Evolutionary conservation across 129 eudicot species (phyloP), one percentile per base, ranked within the genome.

Genomic region (Mikania micrantha): DNA sequence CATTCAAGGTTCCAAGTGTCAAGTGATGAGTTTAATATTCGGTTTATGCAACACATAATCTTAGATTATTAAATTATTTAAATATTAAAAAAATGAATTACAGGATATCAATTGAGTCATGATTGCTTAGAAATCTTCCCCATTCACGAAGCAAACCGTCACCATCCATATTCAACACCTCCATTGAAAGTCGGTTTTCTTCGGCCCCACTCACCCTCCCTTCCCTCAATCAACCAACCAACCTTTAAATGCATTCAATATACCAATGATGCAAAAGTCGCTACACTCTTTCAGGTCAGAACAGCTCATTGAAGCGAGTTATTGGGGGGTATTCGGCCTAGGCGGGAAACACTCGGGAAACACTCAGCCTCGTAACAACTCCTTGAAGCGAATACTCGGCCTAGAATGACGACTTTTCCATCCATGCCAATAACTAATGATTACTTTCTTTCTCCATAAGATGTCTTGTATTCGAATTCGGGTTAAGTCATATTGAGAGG

Each of bases 61-160:
- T 53, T n/a, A 31, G 34, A 19, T 42, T 53, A 52, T 47, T 49
- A 40, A 64, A 60, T 3, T 61, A 32, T 27, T 39, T 29, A 24
- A 62, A 41, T 56, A 24, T 17, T 22, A 15, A 32, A 22, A 27
- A 53, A 20, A 24, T 5, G 25, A 19, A 58, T 54, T 21, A 44
- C 73, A 66, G 57, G 67, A 65, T 32, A 28, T 52, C 17, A 9
- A 44, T 54, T 1, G 13, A 74, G 67, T 71, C 67, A 41, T 66
- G 56, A 32, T 64, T 79, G 67, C 79, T 69, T 74, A 52, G 39
- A 57, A 57, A 54, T 58, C 57, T 62, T 76, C 63, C 69, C 75
- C 48, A 62, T 12, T 45, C 45, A 36, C 8, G 10, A 80, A 63
- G 82, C 81, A 41, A 77, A 79, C 62, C 53, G 79, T 77, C 82